A percentile compares a stretch with the other conserved stretches of the same genome.
Evolutionary conservation across 164 flowering plant genomes (phyloP).

Genomic region (Stephania yunnanensis): DNA sequence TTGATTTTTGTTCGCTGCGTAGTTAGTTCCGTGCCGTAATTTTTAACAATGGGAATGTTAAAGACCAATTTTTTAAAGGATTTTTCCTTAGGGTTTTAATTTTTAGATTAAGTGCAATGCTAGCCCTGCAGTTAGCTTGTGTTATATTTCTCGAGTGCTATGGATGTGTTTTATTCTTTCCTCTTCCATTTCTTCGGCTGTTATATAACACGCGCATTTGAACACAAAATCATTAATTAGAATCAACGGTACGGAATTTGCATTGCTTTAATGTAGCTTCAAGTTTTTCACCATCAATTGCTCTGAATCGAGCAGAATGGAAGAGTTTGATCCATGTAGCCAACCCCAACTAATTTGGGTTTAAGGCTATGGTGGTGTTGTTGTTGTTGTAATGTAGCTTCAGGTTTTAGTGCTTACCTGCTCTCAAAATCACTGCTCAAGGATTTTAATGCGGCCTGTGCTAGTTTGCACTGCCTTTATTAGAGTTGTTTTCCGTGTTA

Average conservation of each 20-base stretch:
- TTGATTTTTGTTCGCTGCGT: background rate
- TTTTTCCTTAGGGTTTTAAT: background rate
- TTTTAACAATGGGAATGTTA: background rate
- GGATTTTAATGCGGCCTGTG: background rate
- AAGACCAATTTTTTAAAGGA: background rate
- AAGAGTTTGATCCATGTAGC: no score
- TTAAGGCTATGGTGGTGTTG: no score
- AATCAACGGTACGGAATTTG: background rate
- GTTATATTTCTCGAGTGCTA: background rate
- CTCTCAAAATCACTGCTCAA: background rate
- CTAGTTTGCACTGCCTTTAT: background rate
- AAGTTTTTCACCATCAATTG: background rate
- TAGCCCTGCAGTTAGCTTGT: background rate
- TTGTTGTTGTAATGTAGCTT: background rate
- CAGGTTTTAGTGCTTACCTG: background rate
- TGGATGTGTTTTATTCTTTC: background rate
- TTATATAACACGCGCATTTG: background rate
- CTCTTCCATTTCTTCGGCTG: background rate
- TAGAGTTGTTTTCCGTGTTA: background rate
- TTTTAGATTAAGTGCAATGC: background rate
- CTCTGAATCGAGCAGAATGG: no score
- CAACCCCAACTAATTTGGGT: no score
- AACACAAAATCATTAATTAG: background rate
- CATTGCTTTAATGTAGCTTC: background rate
- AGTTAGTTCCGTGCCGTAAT: background rate